A percentile compares a stretch with the other conserved stretches of the same genome.
phyloP scores from a whole-genome alignment of 768 basidiomycete genomes.

The Amanita exitialis region DNA sequence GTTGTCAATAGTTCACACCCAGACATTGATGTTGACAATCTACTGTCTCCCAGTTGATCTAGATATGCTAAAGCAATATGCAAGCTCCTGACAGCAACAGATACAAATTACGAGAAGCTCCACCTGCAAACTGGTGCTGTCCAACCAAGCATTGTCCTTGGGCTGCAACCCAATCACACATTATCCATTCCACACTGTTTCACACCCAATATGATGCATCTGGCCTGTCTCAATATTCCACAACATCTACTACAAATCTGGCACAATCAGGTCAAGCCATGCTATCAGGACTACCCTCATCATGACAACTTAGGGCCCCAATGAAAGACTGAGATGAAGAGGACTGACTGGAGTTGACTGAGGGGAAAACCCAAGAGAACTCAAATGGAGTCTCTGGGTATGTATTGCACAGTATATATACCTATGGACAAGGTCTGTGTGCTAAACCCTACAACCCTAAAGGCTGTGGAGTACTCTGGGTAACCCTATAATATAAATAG shows the following conservation, averaged over 20 bases:
- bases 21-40: neutral
- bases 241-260: constrained; percentile 4
- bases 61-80: neutral
- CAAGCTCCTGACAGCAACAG: neutral
- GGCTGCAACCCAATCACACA: neutral
- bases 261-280: constrained; percentile 3
- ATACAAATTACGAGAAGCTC: neutral
- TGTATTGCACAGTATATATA: too few relatives aligned
- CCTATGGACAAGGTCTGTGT: too few relatives aligned
- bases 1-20: neutral
- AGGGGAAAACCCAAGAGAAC: too few relatives aligned
- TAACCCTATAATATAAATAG: too few relatives aligned
- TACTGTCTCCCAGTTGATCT: neutral
- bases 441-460: too few relatives aligned
- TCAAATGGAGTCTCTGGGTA: too few relatives aligned
- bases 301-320: too few relatives aligned
- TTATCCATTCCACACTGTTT: constrained; percentile 6
- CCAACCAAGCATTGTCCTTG: constrained; percentile 1
- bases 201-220: constrained; percentile 4
- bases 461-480: too few relatives aligned
- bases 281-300: too few relatives aligned
- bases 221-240: constrained; percentile 1
- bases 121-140: neutral
- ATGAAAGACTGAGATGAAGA: too few relatives aligned
- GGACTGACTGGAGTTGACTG: too few relatives aligned